A percentile compares a stretch with the other conserved stretches of the same genome.
Evolutionary conservation across 352 stramenopile species (phyloP).

Genomic region (Globisporangium irregulare): DNA sequence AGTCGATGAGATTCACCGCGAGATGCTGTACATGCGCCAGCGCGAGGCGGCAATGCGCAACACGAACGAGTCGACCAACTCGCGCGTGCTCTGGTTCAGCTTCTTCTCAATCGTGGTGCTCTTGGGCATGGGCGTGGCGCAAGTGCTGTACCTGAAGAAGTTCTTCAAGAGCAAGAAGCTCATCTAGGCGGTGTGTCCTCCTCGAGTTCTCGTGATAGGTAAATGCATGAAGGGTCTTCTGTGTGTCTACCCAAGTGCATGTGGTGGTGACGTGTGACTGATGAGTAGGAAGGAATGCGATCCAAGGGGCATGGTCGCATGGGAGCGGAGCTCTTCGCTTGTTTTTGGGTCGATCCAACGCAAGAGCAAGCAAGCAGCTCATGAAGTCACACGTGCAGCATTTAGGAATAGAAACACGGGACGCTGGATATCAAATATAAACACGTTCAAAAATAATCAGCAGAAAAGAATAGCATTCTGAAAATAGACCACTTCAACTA

Average conservation of each 20-base stretch:
- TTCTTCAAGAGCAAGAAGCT: slow-evolving; percentile 94
- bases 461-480: background rate
- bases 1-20: slow-evolving; percentile 86
- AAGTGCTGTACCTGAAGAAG: slow-evolving; percentile 89
- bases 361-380: background rate
- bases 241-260: background rate
- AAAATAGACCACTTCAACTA: background rate
- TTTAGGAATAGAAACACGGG: slow-evolving; percentile 8
- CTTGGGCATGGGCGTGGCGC: slow-evolving; percentile 82
- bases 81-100: slow-evolving; percentile 88
- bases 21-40: slow-evolving; percentile 90
- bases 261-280: background rate
- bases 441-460: slow-evolving; percentile 6
- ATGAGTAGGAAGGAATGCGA: background rate
- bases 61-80: slow-evolving; percentile 90
- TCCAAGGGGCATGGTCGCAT: background rate
- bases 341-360: background rate
- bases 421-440: slow-evolving; percentile 2
- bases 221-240: background rate
- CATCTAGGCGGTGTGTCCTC: slow-evolving; percentile 44
- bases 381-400: slow-evolving; percentile 1
- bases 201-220: background rate
- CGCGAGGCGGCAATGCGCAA: slow-evolving; percentile 83
- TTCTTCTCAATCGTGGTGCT: slow-evolving; percentile 87
- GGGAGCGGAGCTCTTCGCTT: background rate